These are phyloP conservation scores for Striga asiatica DNA, from an alignment of 257 asterid species.

Conservation along the genomic window DNA sequence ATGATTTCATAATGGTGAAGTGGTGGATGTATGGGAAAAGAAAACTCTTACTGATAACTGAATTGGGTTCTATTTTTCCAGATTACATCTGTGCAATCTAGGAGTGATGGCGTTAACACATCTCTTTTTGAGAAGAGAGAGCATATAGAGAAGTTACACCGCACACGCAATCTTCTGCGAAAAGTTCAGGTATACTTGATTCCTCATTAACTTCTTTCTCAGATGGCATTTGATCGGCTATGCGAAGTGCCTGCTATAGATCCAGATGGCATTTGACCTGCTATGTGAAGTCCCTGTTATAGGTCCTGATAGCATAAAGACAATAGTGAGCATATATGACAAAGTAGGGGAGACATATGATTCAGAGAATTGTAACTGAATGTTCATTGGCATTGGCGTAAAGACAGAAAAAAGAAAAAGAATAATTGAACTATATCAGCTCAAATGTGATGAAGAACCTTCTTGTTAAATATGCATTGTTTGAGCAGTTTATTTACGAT, in stretches of 20 bases:
- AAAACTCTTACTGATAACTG: background rate
- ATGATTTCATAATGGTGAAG: conserved; percentile 6
- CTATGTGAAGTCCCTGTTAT: too few species aligned
- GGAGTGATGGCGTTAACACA: conserved; percentile 94
- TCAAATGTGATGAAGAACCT: background rate
- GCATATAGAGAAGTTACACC: conserved; percentile 94
- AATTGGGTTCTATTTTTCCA: conserved; percentile 24
- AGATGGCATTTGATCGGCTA: background rate
- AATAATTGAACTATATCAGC: background rate
- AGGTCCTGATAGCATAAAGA: background rate
- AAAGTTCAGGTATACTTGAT: conserved; percentile 75
- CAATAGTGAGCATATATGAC: conserved; percentile 13
- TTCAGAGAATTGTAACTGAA: background rate
- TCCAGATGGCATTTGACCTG: background rate
- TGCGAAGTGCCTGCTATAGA: too few species aligned
- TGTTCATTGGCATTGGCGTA: too few species aligned
- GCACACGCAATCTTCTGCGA: conserved; percentile 86
- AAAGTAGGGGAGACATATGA: conserved; percentile 2
- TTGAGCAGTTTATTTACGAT: conserved; percentile 94
- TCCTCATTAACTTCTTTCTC: background rate
- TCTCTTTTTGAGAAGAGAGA: conserved; percentile 94
- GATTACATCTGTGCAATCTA: conserved; percentile 94
- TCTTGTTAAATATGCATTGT: conserved; percentile 15
- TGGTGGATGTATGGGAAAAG: conserved; percentile 1
- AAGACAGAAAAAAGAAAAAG: too few species aligned